Evolutionary conservation across 257 asterid species (phyloP).

Genomic region (Plantago major): DNA sequence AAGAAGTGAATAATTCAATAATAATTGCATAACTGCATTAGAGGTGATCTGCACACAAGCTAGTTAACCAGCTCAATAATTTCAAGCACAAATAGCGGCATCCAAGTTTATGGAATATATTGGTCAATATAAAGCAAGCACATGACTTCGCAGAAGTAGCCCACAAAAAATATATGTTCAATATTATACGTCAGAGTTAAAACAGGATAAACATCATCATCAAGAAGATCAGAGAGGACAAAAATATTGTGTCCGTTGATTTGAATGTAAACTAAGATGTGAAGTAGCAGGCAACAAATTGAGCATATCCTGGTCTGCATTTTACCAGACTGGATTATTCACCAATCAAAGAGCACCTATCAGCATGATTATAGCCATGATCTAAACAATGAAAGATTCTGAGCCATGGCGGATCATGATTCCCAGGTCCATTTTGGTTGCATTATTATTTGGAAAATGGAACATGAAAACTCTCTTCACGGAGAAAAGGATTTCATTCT

Average conservation of each 20-base stretch:
- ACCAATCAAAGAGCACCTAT: constrained; percentile 3
- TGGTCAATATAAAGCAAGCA: background rate
- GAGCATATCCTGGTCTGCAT: background rate
- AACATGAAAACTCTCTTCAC: background rate
- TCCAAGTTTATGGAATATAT: too few relatives aligned
- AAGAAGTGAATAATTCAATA: constrained; percentile 6
- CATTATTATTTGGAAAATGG: constrained; percentile 3
- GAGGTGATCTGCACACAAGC: constrained; percentile 9
- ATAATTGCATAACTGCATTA: constrained; percentile 4
- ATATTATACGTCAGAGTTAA: background rate
- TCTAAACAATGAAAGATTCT: constrained; percentile 3
- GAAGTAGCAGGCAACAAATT: background rate
- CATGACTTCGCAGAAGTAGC: background rate
- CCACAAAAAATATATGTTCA: background rate
- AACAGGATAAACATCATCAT: background rate
- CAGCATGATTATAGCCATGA: background rate
- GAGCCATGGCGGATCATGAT: constrained; percentile 4
- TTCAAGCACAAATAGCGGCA: background rate
- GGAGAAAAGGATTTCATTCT: background rate
- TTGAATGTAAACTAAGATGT: background rate
- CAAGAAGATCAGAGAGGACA: too few relatives aligned
- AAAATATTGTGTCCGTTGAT: too few relatives aligned
- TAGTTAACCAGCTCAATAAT: background rate
- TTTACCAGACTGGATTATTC: background rate
- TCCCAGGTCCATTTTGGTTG: constrained; percentile 2